phyloP scores from a whole-genome alignment of 179 eudicot genomes.

The Silene noctiflora region DNA sequence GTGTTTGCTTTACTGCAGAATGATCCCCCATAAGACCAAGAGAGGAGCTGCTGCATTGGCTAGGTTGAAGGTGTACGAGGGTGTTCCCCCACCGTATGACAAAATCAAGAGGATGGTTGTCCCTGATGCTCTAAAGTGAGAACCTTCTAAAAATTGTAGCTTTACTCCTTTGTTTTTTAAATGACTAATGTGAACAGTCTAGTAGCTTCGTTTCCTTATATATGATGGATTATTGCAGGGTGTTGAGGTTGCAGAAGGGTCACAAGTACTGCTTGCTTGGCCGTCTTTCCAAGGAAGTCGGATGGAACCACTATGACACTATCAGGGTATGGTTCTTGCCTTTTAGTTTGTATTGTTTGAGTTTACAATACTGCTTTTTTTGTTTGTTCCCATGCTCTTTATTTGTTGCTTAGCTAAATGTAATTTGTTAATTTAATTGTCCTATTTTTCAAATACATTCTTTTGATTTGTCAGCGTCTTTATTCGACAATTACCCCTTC shows the following conservation, averaged over 20 bases:
- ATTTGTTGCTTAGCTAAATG: neutral
- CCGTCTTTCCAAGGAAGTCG: constrained; percentile 68
- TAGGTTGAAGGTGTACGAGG: constrained; percentile 76
- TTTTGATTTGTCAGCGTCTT: no score
- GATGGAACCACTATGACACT: constrained; percentile 81
- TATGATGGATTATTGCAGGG: constrained; percentile 33
- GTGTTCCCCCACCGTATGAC: constrained; percentile 81
- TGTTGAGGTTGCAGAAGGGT: constrained; percentile 78
- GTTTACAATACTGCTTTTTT: neutral
- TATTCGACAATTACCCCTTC: no score
- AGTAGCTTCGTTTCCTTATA: neutral
- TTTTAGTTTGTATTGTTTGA: neutral
- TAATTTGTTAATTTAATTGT: no score
- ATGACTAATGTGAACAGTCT: no score
- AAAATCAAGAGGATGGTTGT: constrained; percentile 83
- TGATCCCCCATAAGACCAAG: constrained; percentile 88
- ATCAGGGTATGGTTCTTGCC: constrained; percentile 41
- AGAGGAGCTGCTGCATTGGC: constrained; percentile 86
- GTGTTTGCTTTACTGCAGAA: constrained; percentile 25
- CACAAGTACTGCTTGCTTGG: constrained; percentile 77
- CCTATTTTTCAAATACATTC: no score
- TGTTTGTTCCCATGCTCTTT: neutral
- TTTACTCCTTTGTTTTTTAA: neutral
- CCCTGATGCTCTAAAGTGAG: constrained; percentile 91
- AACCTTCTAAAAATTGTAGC: neutral